phyloP scores from a whole-genome alignment of 2,329 filamentous ascomycete genomes.

The Periconia digitata region DNA sequence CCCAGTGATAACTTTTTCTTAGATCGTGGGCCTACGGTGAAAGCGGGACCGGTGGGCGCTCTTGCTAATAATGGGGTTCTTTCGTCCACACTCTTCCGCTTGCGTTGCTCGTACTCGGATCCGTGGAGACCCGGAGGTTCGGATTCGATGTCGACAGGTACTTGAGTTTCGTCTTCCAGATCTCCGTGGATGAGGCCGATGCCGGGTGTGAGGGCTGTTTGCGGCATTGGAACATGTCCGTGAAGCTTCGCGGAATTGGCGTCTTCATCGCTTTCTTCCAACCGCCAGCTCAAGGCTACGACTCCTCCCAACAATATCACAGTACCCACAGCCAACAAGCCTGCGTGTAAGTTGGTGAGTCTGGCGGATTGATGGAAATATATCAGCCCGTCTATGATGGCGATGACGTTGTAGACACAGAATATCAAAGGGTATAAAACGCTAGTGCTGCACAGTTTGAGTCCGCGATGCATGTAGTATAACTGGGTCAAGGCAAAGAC shows the following conservation, averaged over 20 bases:
- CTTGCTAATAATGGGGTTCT: constrained; percentile 40
- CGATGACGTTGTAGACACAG: constrained; percentile 98
- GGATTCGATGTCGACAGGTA: constrained; percentile 31
- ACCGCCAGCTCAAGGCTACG: constrained; percentile 87
- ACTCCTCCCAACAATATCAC: constrained; percentile 84
- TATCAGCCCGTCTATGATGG: constrained; percentile 93
- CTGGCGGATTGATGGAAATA: constrained; percentile 90
- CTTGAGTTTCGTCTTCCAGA: constrained; percentile 54
- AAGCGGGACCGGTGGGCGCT: constrained; percentile 35
- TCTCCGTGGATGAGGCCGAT: constrained; percentile 77
- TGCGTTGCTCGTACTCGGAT: constrained; percentile 25
- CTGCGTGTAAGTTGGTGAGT: constrained; percentile 73
- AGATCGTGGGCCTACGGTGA: constrained; percentile 19
- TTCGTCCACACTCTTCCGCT: constrained; percentile 32
- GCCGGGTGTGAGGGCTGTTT: constrained; percentile 76
- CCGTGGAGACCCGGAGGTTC: constrained; percentile 32
- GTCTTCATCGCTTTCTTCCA: constrained; percentile 73
- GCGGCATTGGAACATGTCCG: constrained; percentile 45
- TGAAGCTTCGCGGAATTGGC: constrained; percentile 47
- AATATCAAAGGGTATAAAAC: constrained; percentile 96
- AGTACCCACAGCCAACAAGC: constrained; percentile 83
- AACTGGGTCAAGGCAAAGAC: constrained; percentile 83
- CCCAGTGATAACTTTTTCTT: constrained; percentile 29
- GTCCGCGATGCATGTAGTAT: constrained; percentile 90
- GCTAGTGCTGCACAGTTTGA: constrained; percentile 93